Conservation (phyloP, 2,329 filamentous ascomycete genomes). For the Penicillium hesseltinei region DNA sequence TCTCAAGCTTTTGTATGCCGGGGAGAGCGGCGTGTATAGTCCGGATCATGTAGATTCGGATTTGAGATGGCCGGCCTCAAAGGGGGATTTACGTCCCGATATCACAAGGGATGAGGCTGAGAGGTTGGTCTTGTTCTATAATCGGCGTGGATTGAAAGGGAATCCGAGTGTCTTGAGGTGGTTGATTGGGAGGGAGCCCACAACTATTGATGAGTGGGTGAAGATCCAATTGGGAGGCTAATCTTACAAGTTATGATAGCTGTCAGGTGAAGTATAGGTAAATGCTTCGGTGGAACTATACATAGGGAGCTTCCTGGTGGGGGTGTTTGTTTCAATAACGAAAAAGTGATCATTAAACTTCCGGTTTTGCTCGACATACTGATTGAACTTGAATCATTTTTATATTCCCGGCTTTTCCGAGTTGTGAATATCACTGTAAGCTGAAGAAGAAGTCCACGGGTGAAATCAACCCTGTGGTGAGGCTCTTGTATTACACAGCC, state of each 20-base stretch:
- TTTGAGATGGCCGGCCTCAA: not conserved
- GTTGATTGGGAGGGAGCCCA: not conserved
- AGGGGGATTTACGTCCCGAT: not conserved
- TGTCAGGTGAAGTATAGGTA: not conserved
- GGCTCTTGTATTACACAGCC: not conserved
- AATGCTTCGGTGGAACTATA: not conserved
- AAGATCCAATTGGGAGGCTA: not conserved
- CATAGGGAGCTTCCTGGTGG: not conserved
- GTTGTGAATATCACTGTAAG: not conserved
- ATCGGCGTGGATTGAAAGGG: not conserved
- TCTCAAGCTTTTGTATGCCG: not conserved
- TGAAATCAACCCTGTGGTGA: not conserved
- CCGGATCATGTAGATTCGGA: not conserved
- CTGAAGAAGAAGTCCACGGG: not conserved
- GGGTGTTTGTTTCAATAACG: not conserved
- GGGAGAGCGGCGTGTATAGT: not conserved
- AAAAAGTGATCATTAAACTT: too few relatives aligned
- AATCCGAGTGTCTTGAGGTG: not conserved
- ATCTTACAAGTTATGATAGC: not conserved
- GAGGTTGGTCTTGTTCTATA: not conserved
- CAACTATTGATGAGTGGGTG: not conserved
- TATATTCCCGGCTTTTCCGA: not conserved
- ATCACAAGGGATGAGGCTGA: not conserved
- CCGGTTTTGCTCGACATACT: too few relatives aligned
- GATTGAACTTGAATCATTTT: not conserved